Percentiles rank a stretch among this genome's conserved stretches.
phyloP scores from a whole-genome alignment of 768 basidiomycete species.

The Auricularia sp. region DNA sequence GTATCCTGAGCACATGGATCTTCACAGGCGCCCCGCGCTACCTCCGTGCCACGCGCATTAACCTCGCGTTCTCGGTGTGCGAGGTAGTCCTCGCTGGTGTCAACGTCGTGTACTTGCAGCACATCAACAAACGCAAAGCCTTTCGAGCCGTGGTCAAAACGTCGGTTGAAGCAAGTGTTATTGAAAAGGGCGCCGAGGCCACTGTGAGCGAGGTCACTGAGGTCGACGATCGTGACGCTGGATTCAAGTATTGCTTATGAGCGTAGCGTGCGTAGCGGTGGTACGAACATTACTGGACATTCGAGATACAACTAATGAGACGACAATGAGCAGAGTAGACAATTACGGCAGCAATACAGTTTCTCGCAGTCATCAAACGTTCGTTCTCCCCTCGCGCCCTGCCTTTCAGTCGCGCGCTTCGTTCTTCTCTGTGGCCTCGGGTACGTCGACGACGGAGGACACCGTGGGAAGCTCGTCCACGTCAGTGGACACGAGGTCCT shows the following conservation, averaged over 20 bases:
- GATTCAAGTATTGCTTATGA: neutral
- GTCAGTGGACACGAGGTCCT: no score
- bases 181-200: neutral
- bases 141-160: neutral
- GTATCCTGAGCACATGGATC: constrained; percentile 5
- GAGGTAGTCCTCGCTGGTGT: neutral
- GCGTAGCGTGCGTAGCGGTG: no score
- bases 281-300: no score
- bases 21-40: constrained; percentile 5
- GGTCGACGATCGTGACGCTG: neutral
- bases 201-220: neutral
- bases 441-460: no score
- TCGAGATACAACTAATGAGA: no score
- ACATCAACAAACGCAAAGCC: neutral
- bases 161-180: neutral
- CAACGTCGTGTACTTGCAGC: constrained; percentile 4
- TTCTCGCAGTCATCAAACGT: no score
- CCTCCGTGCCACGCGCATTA: constrained; percentile 1
- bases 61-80: constrained; percentile 5
- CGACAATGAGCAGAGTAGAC: no score
- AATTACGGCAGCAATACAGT: no score
- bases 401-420: no score
- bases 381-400: no score
- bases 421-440: no score
- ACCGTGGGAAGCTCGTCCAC: no score